A percentile compares a stretch with the other conserved stretches of the same genome.
Evolutionary conservation across 176 grass and related monocot species (phyloP).

Genomic region (Carex parvula): DNA sequence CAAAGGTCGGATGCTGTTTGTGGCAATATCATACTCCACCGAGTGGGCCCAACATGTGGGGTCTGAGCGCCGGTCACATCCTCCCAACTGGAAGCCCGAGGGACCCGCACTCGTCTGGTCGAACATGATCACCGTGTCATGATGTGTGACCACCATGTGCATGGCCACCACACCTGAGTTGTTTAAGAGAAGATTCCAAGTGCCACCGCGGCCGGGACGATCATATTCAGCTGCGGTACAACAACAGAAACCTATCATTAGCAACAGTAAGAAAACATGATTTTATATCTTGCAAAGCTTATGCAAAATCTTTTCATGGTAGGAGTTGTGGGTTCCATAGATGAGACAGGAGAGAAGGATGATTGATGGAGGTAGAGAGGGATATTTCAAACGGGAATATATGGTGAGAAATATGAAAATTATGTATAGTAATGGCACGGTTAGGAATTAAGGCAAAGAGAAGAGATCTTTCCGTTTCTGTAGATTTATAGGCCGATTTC

Average conservation of each 20-base stretch:
- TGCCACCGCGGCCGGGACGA: not conserved
- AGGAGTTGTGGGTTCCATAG: not conserved
- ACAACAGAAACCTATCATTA: conserved; percentile 19
- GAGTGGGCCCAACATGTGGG: conserved; percentile 36
- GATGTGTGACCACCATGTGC: conserved; percentile 46
- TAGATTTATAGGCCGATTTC: conserved; percentile 20
- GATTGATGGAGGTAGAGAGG: not conserved
- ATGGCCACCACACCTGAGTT: conserved; percentile 43
- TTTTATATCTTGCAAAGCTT: conserved; percentile 10
- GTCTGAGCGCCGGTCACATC: not conserved
- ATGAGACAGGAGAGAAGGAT: not conserved
- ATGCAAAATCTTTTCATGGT: conserved; percentile 10
- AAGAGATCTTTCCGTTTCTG: conserved; percentile 29
- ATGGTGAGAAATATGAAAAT: conserved; percentile 4
- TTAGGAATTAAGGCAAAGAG: not conserved
- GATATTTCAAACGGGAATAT: not conserved
- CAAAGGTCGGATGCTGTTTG: conserved; percentile 38
- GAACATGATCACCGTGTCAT: conserved; percentile 42
- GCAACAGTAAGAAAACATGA: conserved; percentile 16
- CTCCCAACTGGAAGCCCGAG: conserved; percentile 24
- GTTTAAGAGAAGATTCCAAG: conserved; percentile 40
- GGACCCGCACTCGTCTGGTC: conserved; percentile 35
- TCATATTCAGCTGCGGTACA: not conserved
- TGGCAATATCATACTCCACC: conserved; percentile 36
- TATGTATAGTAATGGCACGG: not conserved